These are phyloP conservation scores for Cutaneotrichosporon sp. DNA, from an alignment of 1,284 basidiomycete species.

Conservation along the genomic window DNA sequence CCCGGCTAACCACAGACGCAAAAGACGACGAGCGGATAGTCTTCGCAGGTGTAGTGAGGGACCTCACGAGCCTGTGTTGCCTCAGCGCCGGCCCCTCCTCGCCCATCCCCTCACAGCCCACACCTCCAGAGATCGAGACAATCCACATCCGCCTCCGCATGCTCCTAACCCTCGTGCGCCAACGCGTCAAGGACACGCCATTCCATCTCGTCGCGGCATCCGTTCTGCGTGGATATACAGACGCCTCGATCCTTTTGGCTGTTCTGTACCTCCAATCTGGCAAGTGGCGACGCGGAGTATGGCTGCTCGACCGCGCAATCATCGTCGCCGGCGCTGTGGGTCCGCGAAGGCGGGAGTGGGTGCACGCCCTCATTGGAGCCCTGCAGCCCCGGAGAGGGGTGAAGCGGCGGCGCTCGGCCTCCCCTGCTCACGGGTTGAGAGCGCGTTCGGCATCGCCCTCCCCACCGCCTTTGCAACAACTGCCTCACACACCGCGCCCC, in stretches of 20 bases:
- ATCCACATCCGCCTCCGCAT: constrained; percentile 11
- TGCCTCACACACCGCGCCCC: too few relatives aligned
- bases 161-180: constrained; percentile 46
- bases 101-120: neutral
- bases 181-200: constrained; percentile 46
- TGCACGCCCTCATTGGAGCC: constrained; percentile 58
- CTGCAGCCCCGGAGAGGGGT: constrained; percentile 2
- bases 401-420: neutral
- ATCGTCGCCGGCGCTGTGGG: constrained; percentile 78
- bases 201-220: constrained; percentile 44
- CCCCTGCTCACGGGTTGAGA: too few relatives aligned
- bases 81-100: neutral
- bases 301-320: constrained; percentile 68
- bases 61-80: neutral
- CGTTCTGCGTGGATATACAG: constrained; percentile 52
- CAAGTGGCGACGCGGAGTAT: constrained; percentile 44
- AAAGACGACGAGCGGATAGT: neutral
- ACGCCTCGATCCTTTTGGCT: constrained; percentile 40
- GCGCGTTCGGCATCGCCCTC: too few relatives aligned
- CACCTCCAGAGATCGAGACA: neutral
- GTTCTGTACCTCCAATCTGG: constrained; percentile 12
- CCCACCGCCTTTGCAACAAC: too few relatives aligned
- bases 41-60: neutral
- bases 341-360: constrained; percentile 56
- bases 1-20: neutral